phyloP scores from a whole-genome alignment of 108 stramenopile species.

The Conticribra guillardii region DNA sequence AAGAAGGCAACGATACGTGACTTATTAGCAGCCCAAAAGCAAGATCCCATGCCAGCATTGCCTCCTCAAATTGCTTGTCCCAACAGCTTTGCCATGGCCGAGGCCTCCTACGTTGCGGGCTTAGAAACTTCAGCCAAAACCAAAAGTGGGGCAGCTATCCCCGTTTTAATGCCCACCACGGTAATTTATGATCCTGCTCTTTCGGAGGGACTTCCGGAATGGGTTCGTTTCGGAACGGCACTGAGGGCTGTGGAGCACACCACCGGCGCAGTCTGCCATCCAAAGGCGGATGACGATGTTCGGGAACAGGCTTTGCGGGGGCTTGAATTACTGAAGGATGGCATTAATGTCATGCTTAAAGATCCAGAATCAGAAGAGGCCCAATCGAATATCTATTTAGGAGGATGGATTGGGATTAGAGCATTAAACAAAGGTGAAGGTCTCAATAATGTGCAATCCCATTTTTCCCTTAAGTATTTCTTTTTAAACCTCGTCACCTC shows the following conservation, averaged over 20 bases:
- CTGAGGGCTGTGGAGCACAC: slow-evolving; percentile 38
- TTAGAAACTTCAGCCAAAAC: slow-evolving; percentile 25
- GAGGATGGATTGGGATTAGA: slow-evolving; percentile 33
- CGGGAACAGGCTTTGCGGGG: slow-evolving; percentile 17
- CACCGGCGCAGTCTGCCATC: slow-evolving; percentile 39
- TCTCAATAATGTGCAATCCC: too few relatives aligned
- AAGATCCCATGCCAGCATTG: slow-evolving; percentile 31
- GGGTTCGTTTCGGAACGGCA: slow-evolving; percentile 37
- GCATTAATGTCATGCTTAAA: background rate
- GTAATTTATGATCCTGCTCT: slow-evolving; percentile 32
- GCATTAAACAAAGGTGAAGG: slow-evolving; percentile 20
- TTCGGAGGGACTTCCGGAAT: slow-evolving; percentile 36
- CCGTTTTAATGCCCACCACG: slow-evolving; percentile 22
- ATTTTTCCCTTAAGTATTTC: too few relatives aligned
- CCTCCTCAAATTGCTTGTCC: slow-evolving; percentile 44
- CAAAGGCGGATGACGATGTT: slow-evolving; percentile 27
- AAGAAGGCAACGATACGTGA: slow-evolving; percentile 18
- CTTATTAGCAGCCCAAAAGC: slow-evolving; percentile 11
- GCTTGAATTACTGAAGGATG: slow-evolving; percentile 9
- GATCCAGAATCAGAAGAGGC: slow-evolving; percentile 13
- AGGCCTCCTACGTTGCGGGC: slow-evolving; percentile 43
- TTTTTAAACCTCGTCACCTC: background rate
- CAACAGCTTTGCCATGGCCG: slow-evolving; percentile 48
- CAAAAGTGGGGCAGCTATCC: slow-evolving; percentile 32
- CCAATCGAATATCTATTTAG: slow-evolving; percentile 24